Percentiles rank a stretch among this genome's conserved stretches.
Evolutionary conservation across 2,329 filamentous ascomycete genomes (phyloP).

Genomic region (Pseudogymnoascus sp.): DNA sequence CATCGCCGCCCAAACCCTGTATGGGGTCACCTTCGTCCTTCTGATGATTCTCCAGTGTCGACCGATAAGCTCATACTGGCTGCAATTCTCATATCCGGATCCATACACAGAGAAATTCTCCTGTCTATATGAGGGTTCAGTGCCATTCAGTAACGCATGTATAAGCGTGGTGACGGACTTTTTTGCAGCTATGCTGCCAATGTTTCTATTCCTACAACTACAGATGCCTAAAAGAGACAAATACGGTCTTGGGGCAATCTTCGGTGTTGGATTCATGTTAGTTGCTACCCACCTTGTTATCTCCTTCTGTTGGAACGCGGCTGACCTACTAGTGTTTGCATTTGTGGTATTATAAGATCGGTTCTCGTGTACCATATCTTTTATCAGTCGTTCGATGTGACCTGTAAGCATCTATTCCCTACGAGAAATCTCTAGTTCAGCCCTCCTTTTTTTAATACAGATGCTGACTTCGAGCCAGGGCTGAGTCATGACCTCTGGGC

Average conservation of each 20-base stretch:
- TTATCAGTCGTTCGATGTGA: neutral
- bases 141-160: neutral
- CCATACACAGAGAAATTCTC: neutral
- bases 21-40: neutral
- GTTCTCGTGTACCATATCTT: neutral
- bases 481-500: neutral
- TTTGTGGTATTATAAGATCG: neutral
- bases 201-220: neutral
- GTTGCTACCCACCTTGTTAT: neutral
- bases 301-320: neutral
- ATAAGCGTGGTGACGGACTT: conserved; percentile 1
- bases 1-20: neutral
- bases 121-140: neutral
- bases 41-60: neutral
- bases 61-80: neutral
- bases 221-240: conserved; percentile 6
- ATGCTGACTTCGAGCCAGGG: neutral
- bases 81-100: conserved; percentile 1
- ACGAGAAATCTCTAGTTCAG: neutral
- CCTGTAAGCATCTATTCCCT: neutral
- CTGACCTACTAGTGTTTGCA: neutral
- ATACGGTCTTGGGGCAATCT: conserved; percentile 4
- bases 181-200: neutral
- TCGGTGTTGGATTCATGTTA: conserved; percentile 3
- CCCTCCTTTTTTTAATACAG: neutral